Evolutionary conservation across 805 yeast genomes (phyloP), one percentile per base, ranked within the genome.

Genomic region (Wickerhamiella azyma): DNA sequence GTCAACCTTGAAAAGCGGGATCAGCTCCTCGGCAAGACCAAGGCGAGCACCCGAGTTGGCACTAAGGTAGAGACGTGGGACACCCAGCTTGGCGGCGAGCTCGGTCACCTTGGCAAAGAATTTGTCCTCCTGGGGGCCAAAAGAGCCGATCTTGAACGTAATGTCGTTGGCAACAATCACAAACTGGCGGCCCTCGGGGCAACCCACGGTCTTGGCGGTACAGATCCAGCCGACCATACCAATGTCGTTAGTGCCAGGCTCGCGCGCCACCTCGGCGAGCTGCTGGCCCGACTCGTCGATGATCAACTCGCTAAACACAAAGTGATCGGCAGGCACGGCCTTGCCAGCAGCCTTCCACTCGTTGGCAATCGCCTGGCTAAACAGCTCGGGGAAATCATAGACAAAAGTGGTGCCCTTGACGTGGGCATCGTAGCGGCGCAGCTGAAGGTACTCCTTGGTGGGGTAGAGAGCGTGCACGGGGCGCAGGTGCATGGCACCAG

Each of bases 11-110:
- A 77, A 86, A 60, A 76, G 74, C 49, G 96, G 92, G 47, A 92
- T 73, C 52, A 92, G 72, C 66, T 92, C 99, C 56, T 92, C 97
- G 24, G 99, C 98, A 63, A 92, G 77, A 61, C 98, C 98, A 53
- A 92, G 84, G 71, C 99, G 79, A 40, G 99, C 99, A 72, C 99
- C 99, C 50, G 97, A 88, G 75, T 92, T 92, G 26, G 98, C 99
- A 56, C 96, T 85, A 56, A 92, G 71, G 67, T 92, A 92, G 48
- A 92, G 76, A 69, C 99, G 75, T 60, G 99, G 99, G 56, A 92
- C 79, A 50, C 98, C 98, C 53, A 79, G 73, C 60, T 76, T 71
- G 68, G 95, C 77, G 29, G 97, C 96, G 55, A 79, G 74, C 59
- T 86, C 94, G 30, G 98, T 92, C 53, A 88, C 94, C 62, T 81